phyloP scores from a whole-genome alignment of 1,284 basidiomycete species.

The Cutaneotrichosporon sp. region DNA sequence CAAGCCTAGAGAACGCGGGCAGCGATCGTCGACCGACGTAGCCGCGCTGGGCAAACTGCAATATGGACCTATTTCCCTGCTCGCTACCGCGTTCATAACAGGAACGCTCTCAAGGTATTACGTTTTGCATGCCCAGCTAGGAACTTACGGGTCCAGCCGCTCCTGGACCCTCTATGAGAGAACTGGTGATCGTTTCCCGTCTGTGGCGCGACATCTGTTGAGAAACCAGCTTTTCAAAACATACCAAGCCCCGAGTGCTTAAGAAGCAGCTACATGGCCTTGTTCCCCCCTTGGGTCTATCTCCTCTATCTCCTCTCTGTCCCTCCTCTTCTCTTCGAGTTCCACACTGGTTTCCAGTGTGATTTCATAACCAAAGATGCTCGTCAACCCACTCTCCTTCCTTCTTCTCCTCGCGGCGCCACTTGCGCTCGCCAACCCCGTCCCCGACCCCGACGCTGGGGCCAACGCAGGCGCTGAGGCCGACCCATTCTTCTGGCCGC shows the following conservation, averaged over 20 bases:
- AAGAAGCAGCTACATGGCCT: not conserved
- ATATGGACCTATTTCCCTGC: not conserved
- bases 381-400: constrained; percentile 6
- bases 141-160: not conserved
- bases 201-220: not conserved
- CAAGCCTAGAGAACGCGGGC: not conserved
- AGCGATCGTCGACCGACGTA: not conserved
- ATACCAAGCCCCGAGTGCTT: not conserved
- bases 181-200: not conserved
- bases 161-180: not conserved
- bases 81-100: not conserved
- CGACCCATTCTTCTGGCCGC: not conserved
- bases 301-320: not conserved
- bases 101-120: not conserved
- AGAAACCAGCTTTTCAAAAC: not conserved
- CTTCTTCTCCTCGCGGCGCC: constrained; percentile 1
- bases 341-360: not conserved
- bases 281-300: not conserved
- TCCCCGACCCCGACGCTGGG: not conserved
- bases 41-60: too few relatives aligned
- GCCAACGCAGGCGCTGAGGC: not conserved
- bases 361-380: not conserved
- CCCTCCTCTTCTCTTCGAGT: not conserved
- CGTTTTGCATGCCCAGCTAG: not conserved
- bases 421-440: constrained; percentile 2